phyloP scores from a whole-genome alignment of 2,329 filamentous ascomycete genomes.

The Ophiostoma sp. region DNA sequence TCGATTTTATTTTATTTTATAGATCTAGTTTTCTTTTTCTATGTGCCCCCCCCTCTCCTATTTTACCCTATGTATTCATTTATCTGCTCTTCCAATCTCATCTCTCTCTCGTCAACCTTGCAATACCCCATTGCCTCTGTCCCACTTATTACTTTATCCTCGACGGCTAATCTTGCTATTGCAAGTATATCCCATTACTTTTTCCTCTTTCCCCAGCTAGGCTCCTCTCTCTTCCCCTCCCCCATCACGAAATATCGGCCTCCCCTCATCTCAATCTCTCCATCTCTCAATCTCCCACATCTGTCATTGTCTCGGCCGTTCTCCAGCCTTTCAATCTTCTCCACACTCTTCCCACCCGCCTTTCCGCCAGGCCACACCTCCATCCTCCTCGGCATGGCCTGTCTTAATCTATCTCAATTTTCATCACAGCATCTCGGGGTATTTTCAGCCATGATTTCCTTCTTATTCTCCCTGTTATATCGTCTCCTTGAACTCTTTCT shows the following conservation, averaged over 20 bases:
- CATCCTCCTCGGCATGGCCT: slow-evolving; percentile 25
- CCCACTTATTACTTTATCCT: not conserved
- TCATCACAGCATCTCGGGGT: not conserved
- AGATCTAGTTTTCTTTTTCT: not conserved
- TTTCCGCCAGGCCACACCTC: slow-evolving; percentile 26
- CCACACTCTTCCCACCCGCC: slow-evolving; percentile 13
- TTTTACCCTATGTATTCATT: not conserved
- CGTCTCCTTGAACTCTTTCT: not conserved
- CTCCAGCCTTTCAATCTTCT: slow-evolving; percentile 12
- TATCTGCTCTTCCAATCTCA: not conserved
- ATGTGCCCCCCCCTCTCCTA: not conserved
- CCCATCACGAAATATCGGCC: not conserved
- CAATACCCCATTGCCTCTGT: not conserved
- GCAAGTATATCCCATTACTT: not conserved
- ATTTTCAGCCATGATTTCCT: not conserved
- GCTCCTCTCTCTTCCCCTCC: not conserved
- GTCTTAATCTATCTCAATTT: slow-evolving; percentile 33
- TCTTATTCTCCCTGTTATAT: not conserved
- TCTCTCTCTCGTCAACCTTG: not conserved
- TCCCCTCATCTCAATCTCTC: not conserved
- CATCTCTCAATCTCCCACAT: slow-evolving; percentile 24
- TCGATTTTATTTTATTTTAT: not conserved
- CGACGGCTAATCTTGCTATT: not conserved
- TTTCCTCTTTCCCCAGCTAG: not conserved
- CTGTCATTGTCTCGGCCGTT: slow-evolving; percentile 27